Conservation (phyloP, 2,329 filamentous ascomycete genomes). For the Paracoccidioides brasiliensis region DNA sequence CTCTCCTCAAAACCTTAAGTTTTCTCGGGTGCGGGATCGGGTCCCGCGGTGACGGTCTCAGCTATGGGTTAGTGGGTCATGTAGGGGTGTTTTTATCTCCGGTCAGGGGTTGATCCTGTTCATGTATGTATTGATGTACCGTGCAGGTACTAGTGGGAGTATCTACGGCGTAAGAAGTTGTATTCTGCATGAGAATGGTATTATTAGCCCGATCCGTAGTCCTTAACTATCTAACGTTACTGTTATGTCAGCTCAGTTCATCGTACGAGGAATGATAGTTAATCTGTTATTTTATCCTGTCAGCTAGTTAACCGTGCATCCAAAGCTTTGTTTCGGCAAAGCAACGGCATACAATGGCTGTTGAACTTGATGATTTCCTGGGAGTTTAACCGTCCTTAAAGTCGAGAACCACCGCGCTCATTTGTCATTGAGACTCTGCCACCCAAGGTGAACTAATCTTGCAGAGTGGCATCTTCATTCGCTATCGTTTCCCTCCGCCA, state of each 20-base stretch:
- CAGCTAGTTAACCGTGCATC: too few species aligned
- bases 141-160: too few species aligned
- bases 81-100: background rate
- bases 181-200: too few species aligned
- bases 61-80: conserved; percentile 3
- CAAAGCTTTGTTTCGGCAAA: too few species aligned
- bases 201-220: too few species aligned
- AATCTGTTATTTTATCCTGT: too few species aligned
- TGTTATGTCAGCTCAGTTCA: too few species aligned
- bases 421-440: background rate
- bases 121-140: too few species aligned
- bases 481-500: background rate
- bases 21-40: conserved; percentile 20
- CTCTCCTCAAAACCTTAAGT: background rate
- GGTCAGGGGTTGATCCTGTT: background rate
- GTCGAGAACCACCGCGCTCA: background rate
- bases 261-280: too few species aligned
- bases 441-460: background rate
- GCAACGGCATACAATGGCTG: background rate
- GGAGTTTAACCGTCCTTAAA: background rate
- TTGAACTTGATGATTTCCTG: background rate
- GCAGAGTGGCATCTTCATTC: background rate
- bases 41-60: conserved; percentile 24
- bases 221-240: too few species aligned
- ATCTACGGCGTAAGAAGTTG: too few species aligned